Percentiles rank a stretch among this genome's conserved stretches.
These are phyloP conservation scores for Hirsutella minnesotensis DNA, from an alignment of 2,329 filamentous ascomycete genomes.

Conservation along the genomic window DNA sequence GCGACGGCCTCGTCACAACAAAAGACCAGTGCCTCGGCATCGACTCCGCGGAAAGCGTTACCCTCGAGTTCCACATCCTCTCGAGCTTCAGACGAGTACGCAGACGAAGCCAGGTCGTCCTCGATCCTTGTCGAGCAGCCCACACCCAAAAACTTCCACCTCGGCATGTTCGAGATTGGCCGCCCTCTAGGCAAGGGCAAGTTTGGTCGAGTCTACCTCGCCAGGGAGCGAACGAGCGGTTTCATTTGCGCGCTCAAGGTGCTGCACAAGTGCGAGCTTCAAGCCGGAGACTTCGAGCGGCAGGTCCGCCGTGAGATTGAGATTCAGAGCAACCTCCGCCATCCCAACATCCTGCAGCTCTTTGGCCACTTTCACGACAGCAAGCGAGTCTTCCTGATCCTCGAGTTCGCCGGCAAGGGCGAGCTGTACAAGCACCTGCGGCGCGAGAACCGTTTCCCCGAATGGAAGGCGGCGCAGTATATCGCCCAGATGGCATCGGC, in stretches of 20 bases:
- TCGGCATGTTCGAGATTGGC: slow-evolving; percentile 70
- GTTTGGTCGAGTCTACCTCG: slow-evolving; percentile 62
- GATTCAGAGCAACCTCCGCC: slow-evolving; percentile 60
- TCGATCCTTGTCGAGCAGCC: slow-evolving; percentile 48
- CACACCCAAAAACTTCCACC: slow-evolving; percentile 58
- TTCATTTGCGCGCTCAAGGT: slow-evolving; percentile 65
- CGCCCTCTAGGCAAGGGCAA: slow-evolving; percentile 64
- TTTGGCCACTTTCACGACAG: slow-evolving; percentile 63
- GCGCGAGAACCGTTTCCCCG: slow-evolving; percentile 53
- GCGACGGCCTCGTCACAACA: slow-evolving; percentile 10
- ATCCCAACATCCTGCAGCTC: slow-evolving; percentile 51
- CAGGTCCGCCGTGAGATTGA: slow-evolving; percentile 63
- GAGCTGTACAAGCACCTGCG: slow-evolving; percentile 63
- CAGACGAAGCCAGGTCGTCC: slow-evolving; percentile 38
- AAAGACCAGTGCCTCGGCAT: slow-evolving; percentile 26
- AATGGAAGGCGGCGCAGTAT: slow-evolving; percentile 59
- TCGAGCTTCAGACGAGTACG: slow-evolving; percentile 34
- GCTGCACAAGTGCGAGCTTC: slow-evolving; percentile 58
- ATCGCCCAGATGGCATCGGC: slow-evolving; percentile 55
- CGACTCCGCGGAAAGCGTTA: slow-evolving; percentile 39
- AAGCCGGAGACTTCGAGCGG: slow-evolving; percentile 54
- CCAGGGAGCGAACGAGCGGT: slow-evolving; percentile 51
- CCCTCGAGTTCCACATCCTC: slow-evolving; percentile 23
- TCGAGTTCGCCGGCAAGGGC: slow-evolving; percentile 54
- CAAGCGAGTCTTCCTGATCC: slow-evolving; percentile 59